A percentile compares a stretch with the other conserved stretches of the same genome.
phyloP scores from a whole-genome alignment of 768 basidiomycete species.

The Xerocomus potaroensis region DNA sequence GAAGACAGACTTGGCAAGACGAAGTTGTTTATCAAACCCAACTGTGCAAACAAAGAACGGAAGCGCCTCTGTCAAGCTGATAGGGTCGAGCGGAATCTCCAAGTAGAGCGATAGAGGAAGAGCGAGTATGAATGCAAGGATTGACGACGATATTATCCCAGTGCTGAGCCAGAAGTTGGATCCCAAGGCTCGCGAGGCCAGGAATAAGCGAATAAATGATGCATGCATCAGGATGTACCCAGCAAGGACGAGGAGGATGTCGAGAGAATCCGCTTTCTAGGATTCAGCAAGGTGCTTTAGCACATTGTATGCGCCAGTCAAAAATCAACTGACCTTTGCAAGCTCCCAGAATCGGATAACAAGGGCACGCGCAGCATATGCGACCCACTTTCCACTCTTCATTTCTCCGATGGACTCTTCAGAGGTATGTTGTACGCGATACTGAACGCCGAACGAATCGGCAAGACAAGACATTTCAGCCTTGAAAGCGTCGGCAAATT shows the following conservation, averaged over 20 bases:
- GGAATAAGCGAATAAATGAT: conserved; percentile 88
- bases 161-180: conserved; percentile 63
- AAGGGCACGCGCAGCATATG: conserved; percentile 75
- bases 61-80: conserved; percentile 89
- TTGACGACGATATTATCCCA: conserved; percentile 75
- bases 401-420: conserved; percentile 61
- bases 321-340: conserved; percentile 54
- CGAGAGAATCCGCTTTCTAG: conserved; percentile 90
- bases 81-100: conserved; percentile 85
- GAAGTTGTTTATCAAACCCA: conserved; percentile 96
- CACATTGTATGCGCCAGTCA: background rate
- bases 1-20: conserved; percentile 87
- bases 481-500: conserved; percentile 42
- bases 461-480: conserved; percentile 25
- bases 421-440: conserved; percentile 45
- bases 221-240: conserved; percentile 96
- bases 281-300: conserved; percentile 15
- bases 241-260: conserved; percentile 89
- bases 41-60: conserved; percentile 98
- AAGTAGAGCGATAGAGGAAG: conserved; percentile 75
- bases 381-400: conserved; percentile 82
- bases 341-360: conserved; percentile 83
- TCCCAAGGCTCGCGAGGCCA: conserved; percentile 83
- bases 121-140: conserved; percentile 80
- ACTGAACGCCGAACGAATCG: conserved; percentile 43